Evolutionary conservation across 352 stramenopile genomes (phyloP).

Genomic region (Aphanomyces stellatus): DNA sequence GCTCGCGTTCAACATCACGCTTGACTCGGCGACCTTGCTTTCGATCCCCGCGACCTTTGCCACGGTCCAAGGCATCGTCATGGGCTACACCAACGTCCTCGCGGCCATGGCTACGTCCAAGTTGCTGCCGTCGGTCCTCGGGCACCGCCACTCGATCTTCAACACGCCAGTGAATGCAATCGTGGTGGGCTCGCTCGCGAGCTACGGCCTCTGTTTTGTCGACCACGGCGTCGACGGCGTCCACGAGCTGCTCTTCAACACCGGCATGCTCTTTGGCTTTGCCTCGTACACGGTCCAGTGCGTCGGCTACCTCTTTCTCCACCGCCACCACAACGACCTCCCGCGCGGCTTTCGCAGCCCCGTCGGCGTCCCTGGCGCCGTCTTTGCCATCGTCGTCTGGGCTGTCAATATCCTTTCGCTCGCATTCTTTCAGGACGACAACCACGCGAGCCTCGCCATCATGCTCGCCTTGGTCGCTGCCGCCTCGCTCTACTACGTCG

Average conservation of each 20-base stretch:
- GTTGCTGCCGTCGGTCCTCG: slow-evolving; percentile 27
- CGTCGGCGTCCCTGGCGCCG: slow-evolving; percentile 25
- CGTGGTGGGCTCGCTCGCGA: slow-evolving; percentile 1
- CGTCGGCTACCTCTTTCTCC: slow-evolving; percentile 29
- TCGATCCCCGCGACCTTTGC: slow-evolving; percentile 29
- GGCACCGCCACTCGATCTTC: not conserved
- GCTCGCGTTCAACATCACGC: slow-evolving; percentile 23
- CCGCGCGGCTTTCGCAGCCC: slow-evolving; percentile 24
- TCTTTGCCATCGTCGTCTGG: slow-evolving; percentile 29
- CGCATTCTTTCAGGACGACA: slow-evolving; percentile 24
- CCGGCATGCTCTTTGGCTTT: slow-evolving; percentile 23
- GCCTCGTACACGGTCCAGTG: slow-evolving; percentile 25
- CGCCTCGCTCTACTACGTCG: slow-evolving; percentile 26
- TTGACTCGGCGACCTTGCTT: slow-evolving; percentile 19
- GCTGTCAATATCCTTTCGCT: slow-evolving; percentile 25
- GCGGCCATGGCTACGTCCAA: slow-evolving; percentile 28
- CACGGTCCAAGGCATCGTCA: slow-evolving; percentile 26
- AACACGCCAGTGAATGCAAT: not conserved
- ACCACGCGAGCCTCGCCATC: slow-evolving; percentile 21
- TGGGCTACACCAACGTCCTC: slow-evolving; percentile 33
- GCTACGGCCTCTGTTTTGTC: slow-evolving; percentile 23
- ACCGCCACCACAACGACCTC: not conserved
- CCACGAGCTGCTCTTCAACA: slow-evolving; percentile 15
- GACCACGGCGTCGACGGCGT: slow-evolving; percentile 19
- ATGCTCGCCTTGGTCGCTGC: slow-evolving; percentile 21